phyloP scores from a whole-genome alignment of 129 eudicot species.

The Calendula officinalis region DNA sequence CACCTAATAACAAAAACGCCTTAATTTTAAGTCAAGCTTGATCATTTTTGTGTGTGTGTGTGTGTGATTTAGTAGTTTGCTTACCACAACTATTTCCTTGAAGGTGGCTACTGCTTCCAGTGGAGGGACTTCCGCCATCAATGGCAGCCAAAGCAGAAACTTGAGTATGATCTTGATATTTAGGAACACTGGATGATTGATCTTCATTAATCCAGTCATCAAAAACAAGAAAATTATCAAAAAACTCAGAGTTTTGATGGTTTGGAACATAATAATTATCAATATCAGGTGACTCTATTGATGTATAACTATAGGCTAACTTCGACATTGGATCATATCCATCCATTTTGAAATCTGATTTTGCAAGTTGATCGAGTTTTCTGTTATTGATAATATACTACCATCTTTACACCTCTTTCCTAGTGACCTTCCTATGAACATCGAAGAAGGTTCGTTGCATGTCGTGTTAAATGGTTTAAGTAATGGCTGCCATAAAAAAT shows the following conservation, averaged over 20 bases:
- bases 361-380: conserved; percentile 8
- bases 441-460: conserved; percentile 54
- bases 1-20: conserved; percentile 31
- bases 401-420: conserved; percentile 26
- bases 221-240: conserved; percentile 42
- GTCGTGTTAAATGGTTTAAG: conserved; percentile 37
- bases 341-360: conserved; percentile 21
- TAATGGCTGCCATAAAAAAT: conserved; percentile 40
- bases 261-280: conserved; percentile 37
- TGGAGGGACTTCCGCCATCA: conserved; percentile 28
- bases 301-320: conserved; percentile 26
- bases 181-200: conserved; percentile 36
- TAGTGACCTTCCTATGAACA: conserved; percentile 47
- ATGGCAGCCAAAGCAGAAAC: conserved; percentile 23
- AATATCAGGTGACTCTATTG: conserved; percentile 41
- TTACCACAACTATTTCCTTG: conserved; percentile 45
- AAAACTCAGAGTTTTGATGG: conserved; percentile 37
- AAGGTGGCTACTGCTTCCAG: conserved; percentile 35
- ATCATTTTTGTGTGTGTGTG: neutral
- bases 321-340: conserved; percentile 29
- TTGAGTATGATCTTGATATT: conserved; percentile 33
- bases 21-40: neutral
- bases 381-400: conserved; percentile 21
- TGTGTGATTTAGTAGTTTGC: conserved; percentile 20
- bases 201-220: conserved; percentile 48